Evolutionary conservation across 352 stramenopile species (phyloP), one percentile per base, ranked within the genome.

Genomic region (Phytophthora uliginosa): DNA sequence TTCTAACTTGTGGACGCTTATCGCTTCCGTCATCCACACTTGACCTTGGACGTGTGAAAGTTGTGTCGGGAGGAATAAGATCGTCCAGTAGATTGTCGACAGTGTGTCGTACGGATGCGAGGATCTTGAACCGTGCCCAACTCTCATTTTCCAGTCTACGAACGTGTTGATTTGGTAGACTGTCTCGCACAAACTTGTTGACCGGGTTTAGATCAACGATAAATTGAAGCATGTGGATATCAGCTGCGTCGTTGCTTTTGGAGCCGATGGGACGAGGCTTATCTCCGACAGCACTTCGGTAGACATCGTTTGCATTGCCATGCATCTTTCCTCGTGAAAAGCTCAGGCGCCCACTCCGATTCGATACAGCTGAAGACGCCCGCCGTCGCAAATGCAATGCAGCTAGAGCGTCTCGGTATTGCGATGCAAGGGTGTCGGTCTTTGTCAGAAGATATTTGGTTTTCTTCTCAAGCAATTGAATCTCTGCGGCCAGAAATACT

Each of bases 171-270:
- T 79, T 77, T 20, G 76, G 61, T 17, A 92, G 65, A 36, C 69
- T 69, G 5, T 81, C 59, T 1, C 75, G 64, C 15, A 92, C 52
- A 24, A 89, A 58, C 33, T 86, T 87, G 66, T 89, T 92, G 9
- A 92, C 59, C 3, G 86, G 84, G 57, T 91, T 92, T 20, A 94
- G 40, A 12, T 81, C 66, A 1, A 84, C 59, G 9, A 92, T 90
- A 45, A 89, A 91, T 67, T 92, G 71, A 24, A 74, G 58, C 28
- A 38, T 24, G 57, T 72, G 61, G 17, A 78, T 76, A 53, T 78
- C 66, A 13, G 17, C 42, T 17, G 64, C 66, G n/a, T 8, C 52
- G 50, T 51, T 63, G 28, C n/a, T 34, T 1, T 20, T 10, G 18
- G 33, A 13, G 51, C 4, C 1, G 22, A 47, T 15, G 26, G 65